A percentile compares a stretch with the other conserved stretches of the same genome.
phyloP scores from a whole-genome alignment of 208 protist genomes.

The Leishmania gerbilli region DNA sequence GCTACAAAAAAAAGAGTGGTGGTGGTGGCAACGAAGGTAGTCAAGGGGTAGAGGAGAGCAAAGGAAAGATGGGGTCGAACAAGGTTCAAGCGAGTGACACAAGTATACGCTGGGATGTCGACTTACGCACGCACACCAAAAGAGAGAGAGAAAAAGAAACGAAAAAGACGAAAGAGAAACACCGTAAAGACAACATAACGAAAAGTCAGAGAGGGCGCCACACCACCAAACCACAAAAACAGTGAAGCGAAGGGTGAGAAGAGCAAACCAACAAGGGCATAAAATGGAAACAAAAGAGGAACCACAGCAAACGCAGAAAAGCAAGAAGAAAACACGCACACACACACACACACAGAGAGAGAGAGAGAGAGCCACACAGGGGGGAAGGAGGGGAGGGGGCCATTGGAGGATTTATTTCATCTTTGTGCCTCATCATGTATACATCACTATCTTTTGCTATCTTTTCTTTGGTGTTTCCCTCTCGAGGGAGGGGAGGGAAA shows the following conservation, averaged over 20 bases:
- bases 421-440: neutral
- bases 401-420: neutral
- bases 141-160: neutral
- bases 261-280: neutral
- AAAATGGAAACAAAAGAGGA: neutral
- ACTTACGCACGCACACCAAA: neutral
- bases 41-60: neutral
- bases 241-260: neutral
- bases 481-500: neutral
- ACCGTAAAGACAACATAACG: neutral
- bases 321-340: too few species aligned
- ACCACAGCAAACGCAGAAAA: too few species aligned
- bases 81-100: neutral
- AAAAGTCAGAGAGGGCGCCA: neutral
- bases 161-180: neutral
- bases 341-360: neutral
- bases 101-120: neutral
- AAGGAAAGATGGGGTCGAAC: neutral
- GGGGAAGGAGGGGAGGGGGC: neutral
- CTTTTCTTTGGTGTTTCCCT: neutral
- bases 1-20: neutral
- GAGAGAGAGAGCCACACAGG: neutral
- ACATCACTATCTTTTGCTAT: constrained; percentile 4
- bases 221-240: neutral
- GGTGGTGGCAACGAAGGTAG: neutral